phyloP scores from a whole-genome alignment of 2,329 filamentous ascomycete species.

The Colletotrichum simmondsii region DNA sequence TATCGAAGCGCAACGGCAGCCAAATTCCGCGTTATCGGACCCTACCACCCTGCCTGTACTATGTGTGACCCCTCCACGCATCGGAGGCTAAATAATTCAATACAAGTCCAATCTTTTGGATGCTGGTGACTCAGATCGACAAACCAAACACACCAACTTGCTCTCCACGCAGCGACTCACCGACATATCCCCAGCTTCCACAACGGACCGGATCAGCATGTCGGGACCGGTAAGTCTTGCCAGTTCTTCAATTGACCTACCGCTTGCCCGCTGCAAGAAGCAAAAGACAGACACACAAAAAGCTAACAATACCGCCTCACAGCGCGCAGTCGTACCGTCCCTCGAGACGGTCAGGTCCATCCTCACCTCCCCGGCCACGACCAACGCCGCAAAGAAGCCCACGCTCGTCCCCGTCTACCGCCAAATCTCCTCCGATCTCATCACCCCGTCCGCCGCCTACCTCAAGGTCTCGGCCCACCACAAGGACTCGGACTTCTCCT shows the following conservation, averaged over 20 bases:
- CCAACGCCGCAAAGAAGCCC: slow-evolving; percentile 48
- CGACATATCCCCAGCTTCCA: not conserved
- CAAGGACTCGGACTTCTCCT: slow-evolving; percentile 79
- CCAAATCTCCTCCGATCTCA: slow-evolving; percentile 89
- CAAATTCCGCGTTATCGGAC: slow-evolving; percentile 32
- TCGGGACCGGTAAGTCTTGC: slow-evolving; percentile 30
- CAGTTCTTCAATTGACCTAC: slow-evolving; percentile 11
- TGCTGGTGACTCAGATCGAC: slow-evolving; percentile 29
- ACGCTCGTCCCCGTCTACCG: slow-evolving; percentile 87
- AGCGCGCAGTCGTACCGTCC: slow-evolving; percentile 56
- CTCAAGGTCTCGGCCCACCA: slow-evolving; percentile 86
- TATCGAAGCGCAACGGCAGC: slow-evolving; percentile 29
- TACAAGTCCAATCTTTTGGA: not conserved
- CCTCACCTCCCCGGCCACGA: slow-evolving; percentile 44
- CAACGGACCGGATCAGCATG: slow-evolving; percentile 24
- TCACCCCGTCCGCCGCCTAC: slow-evolving; percentile 95
- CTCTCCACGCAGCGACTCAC: slow-evolving; percentile 1
- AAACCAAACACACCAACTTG: slow-evolving; percentile 3
- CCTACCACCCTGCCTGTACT: slow-evolving; percentile 15
- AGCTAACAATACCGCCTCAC: slow-evolving; percentile 19
- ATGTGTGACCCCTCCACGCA: slow-evolving; percentile 24
- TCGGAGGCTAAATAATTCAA: slow-evolving; percentile 29
- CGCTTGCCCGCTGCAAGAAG: not conserved
- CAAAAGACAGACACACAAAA: no score
- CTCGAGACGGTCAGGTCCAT: slow-evolving; percentile 58